Evolutionary conservation across 228 moss, liverwort and hornwort species (phyloP).

Genomic region (Sphagnum fallax): DNA sequence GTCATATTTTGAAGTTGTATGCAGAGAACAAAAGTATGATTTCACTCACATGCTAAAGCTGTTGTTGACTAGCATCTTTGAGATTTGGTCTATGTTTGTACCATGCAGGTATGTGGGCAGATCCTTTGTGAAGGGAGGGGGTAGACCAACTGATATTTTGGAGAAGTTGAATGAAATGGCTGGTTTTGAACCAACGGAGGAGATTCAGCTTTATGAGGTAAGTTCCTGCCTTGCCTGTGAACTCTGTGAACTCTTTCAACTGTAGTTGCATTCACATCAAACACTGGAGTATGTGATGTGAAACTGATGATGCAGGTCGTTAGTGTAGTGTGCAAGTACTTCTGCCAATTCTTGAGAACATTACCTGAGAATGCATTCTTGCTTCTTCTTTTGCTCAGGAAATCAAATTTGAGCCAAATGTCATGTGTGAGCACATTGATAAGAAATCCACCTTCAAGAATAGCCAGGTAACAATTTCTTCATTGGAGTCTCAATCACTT

Average conservation of each 20-base stretch:
- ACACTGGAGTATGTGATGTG: too few relatives aligned
- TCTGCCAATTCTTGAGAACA: too few relatives aligned
- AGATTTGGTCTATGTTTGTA: neutral
- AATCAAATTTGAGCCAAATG: constrained; percentile 98
- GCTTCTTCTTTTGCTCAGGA: constrained; percentile 42
- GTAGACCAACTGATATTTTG: constrained; percentile 83
- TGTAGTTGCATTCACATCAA: too few relatives aligned
- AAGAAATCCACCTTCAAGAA: constrained; percentile 95
- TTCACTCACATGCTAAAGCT: too few relatives aligned
- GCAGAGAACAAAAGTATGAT: too few relatives aligned
- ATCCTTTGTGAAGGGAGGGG: constrained; percentile 91
- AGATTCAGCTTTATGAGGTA: constrained; percentile 96
- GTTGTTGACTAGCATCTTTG: too few relatives aligned
- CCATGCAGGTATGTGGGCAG: constrained; percentile 84
- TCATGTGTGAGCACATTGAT: constrained; percentile 99
- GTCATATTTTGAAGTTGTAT: too few relatives aligned
- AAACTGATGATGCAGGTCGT: too few relatives aligned
- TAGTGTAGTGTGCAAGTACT: too few relatives aligned
- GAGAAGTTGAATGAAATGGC: constrained; percentile 97
- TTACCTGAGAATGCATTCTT: neutral
- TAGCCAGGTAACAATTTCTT: constrained; percentile 59
- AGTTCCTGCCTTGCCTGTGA: neutral
- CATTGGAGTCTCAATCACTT: too few relatives aligned
- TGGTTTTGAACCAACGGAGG: constrained; percentile 70
- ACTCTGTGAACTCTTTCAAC: too few relatives aligned